Base-by-base conservation (phyloP, 495 filamentous ascomycete species). In the Venustampulla echinocandica region DNA sequence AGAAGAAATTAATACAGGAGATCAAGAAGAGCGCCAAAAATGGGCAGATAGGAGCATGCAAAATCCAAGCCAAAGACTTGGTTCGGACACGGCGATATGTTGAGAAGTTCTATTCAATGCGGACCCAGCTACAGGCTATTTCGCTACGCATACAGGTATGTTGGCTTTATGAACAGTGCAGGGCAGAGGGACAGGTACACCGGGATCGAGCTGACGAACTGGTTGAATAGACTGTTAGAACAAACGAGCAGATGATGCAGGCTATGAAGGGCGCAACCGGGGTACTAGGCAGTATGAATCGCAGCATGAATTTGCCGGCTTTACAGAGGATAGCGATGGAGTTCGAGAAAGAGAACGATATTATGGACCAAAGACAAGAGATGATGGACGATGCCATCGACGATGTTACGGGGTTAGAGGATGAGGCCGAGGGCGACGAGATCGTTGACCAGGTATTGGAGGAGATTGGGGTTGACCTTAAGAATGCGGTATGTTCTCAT, bases 371-470 rank as follows among this genome's bases (percentile, higher is more conserved):
- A 67, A 76, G 92, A 49, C 88, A 97, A 68, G 92, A 98, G 60
- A 97, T 97, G 87, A 96, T 98, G 93, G 92, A 95, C 60, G 93
- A 97, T 66, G 92, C 87, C n/a, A 93, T 97, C 40, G 93, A 98
- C 63, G 93, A 98, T 61, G 92, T 89, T 30, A 97, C 90, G 41
- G 92, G 93, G 13, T 73, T 95, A 22, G 90, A 92, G 44, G 79
- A 92, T 45, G 85, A 89, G 52, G 88, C 87, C 54, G 85, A 90
- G 60, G 87, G 88, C 9, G 92, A 98, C 50, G 93, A 98, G 65
- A 85, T 98, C 35, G 86, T 98, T 20, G 90, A 93, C 60, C 86
- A 95, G 60, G 85, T 98, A 4, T 63, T 97, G 58, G 93, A 97
- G 66, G 92, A 95, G 65, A 95, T 98, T 59, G 92, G 92, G 27